phyloP scores from a whole-genome alignment of 108 stramenopile genomes.

The Fragilariopsis cylindrus region DNA sequence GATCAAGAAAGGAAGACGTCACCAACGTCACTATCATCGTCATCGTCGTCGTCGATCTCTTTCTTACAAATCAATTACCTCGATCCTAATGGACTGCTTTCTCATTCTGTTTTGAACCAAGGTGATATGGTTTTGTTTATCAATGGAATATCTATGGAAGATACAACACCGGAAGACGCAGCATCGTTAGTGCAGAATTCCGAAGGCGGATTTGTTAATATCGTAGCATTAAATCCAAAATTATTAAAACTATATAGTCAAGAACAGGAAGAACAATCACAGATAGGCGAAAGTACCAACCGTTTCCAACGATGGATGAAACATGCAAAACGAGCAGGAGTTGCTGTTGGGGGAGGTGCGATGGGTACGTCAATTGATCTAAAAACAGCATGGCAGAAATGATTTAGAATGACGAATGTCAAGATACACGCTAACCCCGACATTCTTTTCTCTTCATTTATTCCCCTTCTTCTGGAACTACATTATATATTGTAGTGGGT shows the following conservation, averaged over 20 bases:
- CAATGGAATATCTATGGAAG: constrained; percentile 22
- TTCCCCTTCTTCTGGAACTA: not conserved
- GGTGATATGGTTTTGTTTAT: constrained; percentile 34
- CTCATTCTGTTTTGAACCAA: constrained; percentile 20
- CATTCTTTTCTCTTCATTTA: not conserved
- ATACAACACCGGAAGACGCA: constrained; percentile 17
- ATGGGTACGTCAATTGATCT: not conserved
- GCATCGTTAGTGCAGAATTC: constrained; percentile 12
- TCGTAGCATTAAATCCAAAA: constrained; percentile 28
- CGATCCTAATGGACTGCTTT: constrained; percentile 12
- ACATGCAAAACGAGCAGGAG: constrained; percentile 26
- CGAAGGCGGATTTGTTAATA: constrained; percentile 3
- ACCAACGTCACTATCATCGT: not conserved
- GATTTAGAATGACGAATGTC: not conserved
- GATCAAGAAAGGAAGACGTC: not conserved
- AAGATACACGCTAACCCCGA: not conserved
- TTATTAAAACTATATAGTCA: not conserved
- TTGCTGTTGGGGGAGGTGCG: constrained; percentile 37
- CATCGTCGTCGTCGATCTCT: not conserved
- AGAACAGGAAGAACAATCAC: not conserved
- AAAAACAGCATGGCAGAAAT: too few relatives aligned
- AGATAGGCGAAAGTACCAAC: not conserved
- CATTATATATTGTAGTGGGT: constrained; percentile 20
- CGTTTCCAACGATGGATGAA: constrained; percentile 24
- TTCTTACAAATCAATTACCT: constrained; percentile 21